A percentile compares a stretch with the other conserved stretches of the same genome.
Conservation (phyloP, 805 yeast species). For the Pichia californica region DNA sequence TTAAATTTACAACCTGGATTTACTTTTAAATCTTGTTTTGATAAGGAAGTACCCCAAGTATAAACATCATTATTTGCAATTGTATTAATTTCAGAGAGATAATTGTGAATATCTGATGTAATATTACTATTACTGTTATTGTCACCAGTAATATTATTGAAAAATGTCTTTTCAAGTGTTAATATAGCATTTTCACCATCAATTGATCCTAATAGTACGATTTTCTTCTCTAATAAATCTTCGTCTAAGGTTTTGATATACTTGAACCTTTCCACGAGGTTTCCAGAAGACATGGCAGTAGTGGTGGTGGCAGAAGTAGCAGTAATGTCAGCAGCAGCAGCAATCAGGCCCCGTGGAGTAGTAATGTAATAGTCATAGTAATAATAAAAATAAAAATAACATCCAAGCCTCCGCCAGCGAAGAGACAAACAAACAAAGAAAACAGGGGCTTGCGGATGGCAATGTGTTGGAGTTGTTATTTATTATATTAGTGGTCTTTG, state of each 20-base stretch:
- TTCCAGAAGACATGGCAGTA: too few species aligned
- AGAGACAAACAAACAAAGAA: too few species aligned
- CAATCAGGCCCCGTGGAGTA: too few species aligned
- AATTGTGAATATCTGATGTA: conserved; percentile 2
- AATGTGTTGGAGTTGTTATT: too few species aligned
- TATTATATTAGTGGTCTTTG: too few species aligned
- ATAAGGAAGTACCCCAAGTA: conserved; percentile 58
- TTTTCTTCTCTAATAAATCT: conserved; percentile 60
- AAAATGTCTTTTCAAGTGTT: conserved; percentile 67
- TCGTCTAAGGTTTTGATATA: conserved; percentile 42
- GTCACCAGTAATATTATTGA: conserved; percentile 21
- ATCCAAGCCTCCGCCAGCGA: too few species aligned
- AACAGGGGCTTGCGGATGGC: too few species aligned
- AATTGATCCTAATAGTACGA: conserved; percentile 66
- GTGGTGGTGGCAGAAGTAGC: too few species aligned
- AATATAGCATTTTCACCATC: conserved; percentile 57
- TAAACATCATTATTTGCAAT: conserved; percentile 78
- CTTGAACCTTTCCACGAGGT: conserved; percentile 31
- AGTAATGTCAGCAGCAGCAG: too few species aligned
- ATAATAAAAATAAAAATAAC: too few species aligned
- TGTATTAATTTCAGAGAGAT: conserved; percentile 22
- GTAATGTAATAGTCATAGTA: too few species aligned
- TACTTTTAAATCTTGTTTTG: conserved; percentile 39
- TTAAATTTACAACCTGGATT: conserved; percentile 65
- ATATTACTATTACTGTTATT: too few species aligned